A percentile compares a stretch with the other conserved stretches of the same genome.
Conservation (phyloP, 148 eudicot genomes). For the Diospyros lotus region DNA sequence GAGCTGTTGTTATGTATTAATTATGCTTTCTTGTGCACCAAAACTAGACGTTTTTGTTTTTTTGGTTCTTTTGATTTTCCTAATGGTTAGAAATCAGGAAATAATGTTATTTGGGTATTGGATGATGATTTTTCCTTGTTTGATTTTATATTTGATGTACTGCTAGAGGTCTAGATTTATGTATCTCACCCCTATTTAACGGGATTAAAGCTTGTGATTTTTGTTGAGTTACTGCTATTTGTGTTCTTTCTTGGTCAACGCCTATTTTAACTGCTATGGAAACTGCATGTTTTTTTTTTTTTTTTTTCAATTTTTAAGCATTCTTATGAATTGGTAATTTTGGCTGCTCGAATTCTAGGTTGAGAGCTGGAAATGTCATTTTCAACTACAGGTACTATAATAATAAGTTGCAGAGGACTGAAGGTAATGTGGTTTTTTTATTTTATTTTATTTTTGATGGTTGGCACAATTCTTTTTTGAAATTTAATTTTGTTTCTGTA, state of each 20-base stretch:
- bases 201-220: too few species aligned
- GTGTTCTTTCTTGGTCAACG: too few species aligned
- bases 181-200: too few species aligned
- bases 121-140: background rate
- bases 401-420: slow-evolving; percentile 73
- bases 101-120: background rate
- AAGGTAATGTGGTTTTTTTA: slow-evolving; percentile 46
- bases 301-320: slow-evolving; percentile 1
- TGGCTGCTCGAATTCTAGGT: slow-evolving; percentile 42
- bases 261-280: background rate
- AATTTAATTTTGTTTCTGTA: slow-evolving; percentile 6
- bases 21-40: background rate
- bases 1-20: background rate
- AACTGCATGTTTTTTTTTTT: background rate
- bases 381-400: slow-evolving; percentile 83
- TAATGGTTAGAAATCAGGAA: background rate
- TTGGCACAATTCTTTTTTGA: background rate
- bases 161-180: background rate
- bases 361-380: slow-evolving; percentile 90
- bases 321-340: slow-evolving; percentile 3
- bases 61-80: background rate
- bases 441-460: slow-evolving; percentile 5
- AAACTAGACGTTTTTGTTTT: background rate
- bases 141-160: background rate
- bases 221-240: too few species aligned